Percentiles rank a stretch among this genome's conserved stretches.
Evolutionary conservation across 2,329 filamentous ascomycete genomes (phyloP).

Genomic region (Penicillium psychrosexuale): DNA sequence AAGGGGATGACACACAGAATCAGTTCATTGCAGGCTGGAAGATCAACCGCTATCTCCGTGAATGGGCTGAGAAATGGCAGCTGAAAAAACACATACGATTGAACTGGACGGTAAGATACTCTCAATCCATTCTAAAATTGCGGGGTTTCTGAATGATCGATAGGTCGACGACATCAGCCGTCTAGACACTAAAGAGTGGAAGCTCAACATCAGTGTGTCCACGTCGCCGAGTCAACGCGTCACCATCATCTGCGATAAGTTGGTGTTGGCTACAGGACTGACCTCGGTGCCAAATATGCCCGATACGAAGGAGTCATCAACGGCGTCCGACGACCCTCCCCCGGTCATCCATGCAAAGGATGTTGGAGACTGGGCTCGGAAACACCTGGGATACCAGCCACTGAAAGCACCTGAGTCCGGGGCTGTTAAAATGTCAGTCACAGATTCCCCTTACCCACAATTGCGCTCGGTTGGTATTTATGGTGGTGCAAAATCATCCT

Average conservation of each 20-base stretch:
- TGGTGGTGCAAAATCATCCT: constrained; percentile 28
- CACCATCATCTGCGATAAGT: constrained; percentile 25
- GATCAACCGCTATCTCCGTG: constrained; percentile 26
- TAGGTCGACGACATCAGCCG: constrained; percentile 23
- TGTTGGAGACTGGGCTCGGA: constrained; percentile 22
- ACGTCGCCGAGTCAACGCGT: not conserved
- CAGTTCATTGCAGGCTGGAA: constrained; percentile 29
- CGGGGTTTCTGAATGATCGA: not conserved
- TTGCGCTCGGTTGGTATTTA: constrained; percentile 22
- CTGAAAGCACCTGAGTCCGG: not conserved
- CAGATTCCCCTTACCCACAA: not conserved
- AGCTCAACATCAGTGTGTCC: constrained; percentile 13
- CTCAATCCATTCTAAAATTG: not conserved
- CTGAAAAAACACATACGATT: constrained; percentile 22
- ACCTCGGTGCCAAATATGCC: constrained; percentile 27
- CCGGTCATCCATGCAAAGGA: constrained; percentile 24
- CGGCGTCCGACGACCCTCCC: not conserved
- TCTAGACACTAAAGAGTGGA: constrained; percentile 24
- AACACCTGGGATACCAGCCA: constrained; percentile 23
- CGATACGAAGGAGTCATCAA: not conserved
- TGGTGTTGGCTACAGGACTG: constrained; percentile 28
- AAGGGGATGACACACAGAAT: not conserved
- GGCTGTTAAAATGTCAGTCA: not conserved
- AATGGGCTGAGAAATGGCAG: constrained; percentile 25
- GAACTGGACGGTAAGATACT: constrained; percentile 21